A percentile compares a stretch with the other conserved stretches of the same genome.
Conservation (phyloP, 2,329 filamentous ascomycete genomes). For the Claviceps monticola region DNA sequence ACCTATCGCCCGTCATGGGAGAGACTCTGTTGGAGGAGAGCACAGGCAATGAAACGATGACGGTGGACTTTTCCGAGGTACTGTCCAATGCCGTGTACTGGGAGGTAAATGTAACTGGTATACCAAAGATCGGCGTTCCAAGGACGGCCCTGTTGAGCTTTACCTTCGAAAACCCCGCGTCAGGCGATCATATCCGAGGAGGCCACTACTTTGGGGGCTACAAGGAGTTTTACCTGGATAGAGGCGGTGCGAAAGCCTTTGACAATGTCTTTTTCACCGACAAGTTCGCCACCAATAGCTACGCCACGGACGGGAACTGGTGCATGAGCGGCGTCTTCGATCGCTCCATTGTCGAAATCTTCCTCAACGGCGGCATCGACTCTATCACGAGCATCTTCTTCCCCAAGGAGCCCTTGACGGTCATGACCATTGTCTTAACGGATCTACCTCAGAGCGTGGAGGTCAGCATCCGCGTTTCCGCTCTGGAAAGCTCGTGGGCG, state of each 20-base stretch:
- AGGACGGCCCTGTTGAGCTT: slow-evolving; percentile 16
- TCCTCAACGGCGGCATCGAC: slow-evolving; percentile 20
- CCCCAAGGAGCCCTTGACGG: slow-evolving; percentile 11
- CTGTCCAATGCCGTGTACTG: slow-evolving; percentile 39
- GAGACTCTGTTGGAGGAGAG: slow-evolving; percentile 26
- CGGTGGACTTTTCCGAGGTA: slow-evolving; percentile 35
- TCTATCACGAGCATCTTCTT: slow-evolving; percentile 13
- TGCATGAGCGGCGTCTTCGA: slow-evolving; percentile 20
- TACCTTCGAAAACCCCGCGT: slow-evolving; percentile 11
- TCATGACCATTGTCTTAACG: slow-evolving; percentile 9
- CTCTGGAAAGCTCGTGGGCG: too few relatives aligned
- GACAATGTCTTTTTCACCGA: slow-evolving; percentile 20
- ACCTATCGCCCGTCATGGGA: slow-evolving; percentile 33
- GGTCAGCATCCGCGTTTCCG: too few relatives aligned
- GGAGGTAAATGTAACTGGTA: slow-evolving; percentile 35
- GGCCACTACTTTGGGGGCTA: too few relatives aligned
- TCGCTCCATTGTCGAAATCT: slow-evolving; percentile 21
- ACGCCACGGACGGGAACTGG: slow-evolving; percentile 11
- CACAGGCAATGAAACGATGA: slow-evolving; percentile 33
- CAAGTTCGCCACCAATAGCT: slow-evolving; percentile 14
- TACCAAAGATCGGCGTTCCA: slow-evolving; percentile 10
- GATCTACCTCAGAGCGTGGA: slow-evolving; percentile 9
- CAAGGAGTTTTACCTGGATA: too few relatives aligned
- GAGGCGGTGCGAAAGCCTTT: slow-evolving; percentile 10
- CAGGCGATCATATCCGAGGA: slow-evolving; percentile 3